A percentile compares a stretch with the other conserved stretches of the same genome.
Evolutionary conservation across 768 basidiomycete genomes (phyloP).

Genomic region (Phylloporus sp.): DNA sequence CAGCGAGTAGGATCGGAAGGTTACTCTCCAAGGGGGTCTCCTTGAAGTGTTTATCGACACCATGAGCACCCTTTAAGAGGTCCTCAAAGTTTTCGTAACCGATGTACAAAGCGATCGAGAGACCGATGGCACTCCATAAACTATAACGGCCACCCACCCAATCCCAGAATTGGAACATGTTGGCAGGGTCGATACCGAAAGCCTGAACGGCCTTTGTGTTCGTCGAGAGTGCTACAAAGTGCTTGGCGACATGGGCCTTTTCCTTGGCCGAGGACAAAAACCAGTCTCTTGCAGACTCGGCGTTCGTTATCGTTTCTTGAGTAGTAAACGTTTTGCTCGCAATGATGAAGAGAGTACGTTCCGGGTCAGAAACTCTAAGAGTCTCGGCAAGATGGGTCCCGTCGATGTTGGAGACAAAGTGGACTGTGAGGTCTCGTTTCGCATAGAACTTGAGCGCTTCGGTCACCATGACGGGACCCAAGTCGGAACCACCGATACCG

Average conservation of each 20-base stretch:
- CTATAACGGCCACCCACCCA: slow-evolving; percentile 99
- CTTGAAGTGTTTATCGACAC: slow-evolving; percentile 97
- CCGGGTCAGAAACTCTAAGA: slow-evolving; percentile 73
- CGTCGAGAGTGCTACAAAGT: slow-evolving; percentile 97
- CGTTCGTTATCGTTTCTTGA: slow-evolving; percentile 99
- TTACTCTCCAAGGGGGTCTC: slow-evolving; percentile 84
- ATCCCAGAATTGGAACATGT: slow-evolving; percentile 99
- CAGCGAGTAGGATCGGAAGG: slow-evolving; percentile 85
- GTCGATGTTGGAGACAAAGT: slow-evolving; percentile 98
- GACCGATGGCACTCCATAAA: slow-evolving; percentile 96
- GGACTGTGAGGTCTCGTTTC: slow-evolving; percentile 79
- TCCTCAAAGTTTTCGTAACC: slow-evolving; percentile 93
- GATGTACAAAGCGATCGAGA: slow-evolving; percentile 89
- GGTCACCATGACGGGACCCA: slow-evolving; percentile 98
- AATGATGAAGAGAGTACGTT: slow-evolving; percentile 95
- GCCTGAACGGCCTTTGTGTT: slow-evolving; percentile 90
- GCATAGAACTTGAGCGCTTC: slow-evolving; percentile 94
- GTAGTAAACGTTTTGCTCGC: slow-evolving; percentile 99
- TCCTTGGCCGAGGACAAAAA: slow-evolving; percentile 84
- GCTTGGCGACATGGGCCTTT: slow-evolving; percentile 92
- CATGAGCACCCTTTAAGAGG: slow-evolving; percentile 88
- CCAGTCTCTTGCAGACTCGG: slow-evolving; percentile 90
- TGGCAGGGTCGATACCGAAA: slow-evolving; percentile 86
- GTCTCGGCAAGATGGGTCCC: slow-evolving; percentile 96
- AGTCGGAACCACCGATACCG: slow-evolving; percentile 96